Conservation (phyloP, 1,139 yeast species). For the Pichia sp. region DNA sequence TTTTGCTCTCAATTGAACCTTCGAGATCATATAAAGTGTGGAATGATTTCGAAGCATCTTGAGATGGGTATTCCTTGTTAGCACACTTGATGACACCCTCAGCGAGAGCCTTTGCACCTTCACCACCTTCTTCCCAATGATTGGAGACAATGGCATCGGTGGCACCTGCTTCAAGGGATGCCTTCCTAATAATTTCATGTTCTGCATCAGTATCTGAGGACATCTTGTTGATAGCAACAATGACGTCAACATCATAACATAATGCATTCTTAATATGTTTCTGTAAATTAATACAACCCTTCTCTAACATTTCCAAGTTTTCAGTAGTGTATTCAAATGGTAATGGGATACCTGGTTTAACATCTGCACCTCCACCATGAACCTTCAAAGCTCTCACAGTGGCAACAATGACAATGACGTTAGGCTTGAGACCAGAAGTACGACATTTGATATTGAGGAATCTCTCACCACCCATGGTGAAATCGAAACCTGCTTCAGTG, state of each 20-base stretch:
- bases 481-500: slow-evolving; percentile 97
- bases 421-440: slow-evolving; percentile 85
- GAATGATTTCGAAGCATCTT: slow-evolving; percentile 27
- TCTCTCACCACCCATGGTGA: slow-evolving; percentile 99
- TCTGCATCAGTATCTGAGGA: slow-evolving; percentile 79
- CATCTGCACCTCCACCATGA: slow-evolving; percentile 99
- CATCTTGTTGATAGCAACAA: slow-evolving; percentile 93
- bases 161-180: slow-evolving; percentile 91
- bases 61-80: slow-evolving; percentile 33
- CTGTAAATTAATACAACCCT: slow-evolving; percentile 84
- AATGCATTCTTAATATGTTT: slow-evolving; percentile 89
- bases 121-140: slow-evolving; percentile 99
- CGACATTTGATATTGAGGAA: slow-evolving; percentile 96
- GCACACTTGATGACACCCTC: slow-evolving; percentile 76
- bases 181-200: slow-evolving; percentile 77
- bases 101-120: slow-evolving; percentile 86
- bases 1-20: slow-evolving; percentile 73
- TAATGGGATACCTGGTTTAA: slow-evolving; percentile 88
- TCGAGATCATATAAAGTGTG: slow-evolving; percentile 69
- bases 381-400: slow-evolving; percentile 95
- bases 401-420: slow-evolving; percentile 91
- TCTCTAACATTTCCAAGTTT: slow-evolving; percentile 72
- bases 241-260: slow-evolving; percentile 85
- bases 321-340: slow-evolving; percentile 84
- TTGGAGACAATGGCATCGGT: slow-evolving; percentile 86